Base-by-base conservation (phyloP, 768 basidiomycete genomes). In the Termitomyces sp. region DNA sequence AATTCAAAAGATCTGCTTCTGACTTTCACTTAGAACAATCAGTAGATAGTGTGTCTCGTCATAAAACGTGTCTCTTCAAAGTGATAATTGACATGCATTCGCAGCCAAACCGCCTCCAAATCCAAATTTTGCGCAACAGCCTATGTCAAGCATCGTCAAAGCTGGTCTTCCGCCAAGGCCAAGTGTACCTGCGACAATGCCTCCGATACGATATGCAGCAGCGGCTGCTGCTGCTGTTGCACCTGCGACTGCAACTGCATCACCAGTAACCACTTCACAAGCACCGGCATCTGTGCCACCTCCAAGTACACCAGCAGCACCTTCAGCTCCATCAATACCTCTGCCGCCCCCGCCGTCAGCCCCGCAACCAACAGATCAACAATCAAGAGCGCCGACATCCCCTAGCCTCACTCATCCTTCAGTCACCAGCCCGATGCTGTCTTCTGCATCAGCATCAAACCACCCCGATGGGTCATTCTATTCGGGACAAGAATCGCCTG, bases 181-280 rank as follows among this genome's bases (percentile, higher is more conserved):
- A 58, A 83, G 79, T 54, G 81, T 80, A 64, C 83, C 82, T 63
- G 79, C 78, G 33, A 70, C 80, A 22, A 71, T 92, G 56, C 89
- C 93, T 44, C 89, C 93, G 13, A 91, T 95, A 68, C 82, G 90
- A 50, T 97, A 97, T 69, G 89, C 96, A 33, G 85, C 93, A n/a
- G 94, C 93, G 0, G 95, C 94, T 2, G 95, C 93, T 14, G 80
- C 80, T 3, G 75, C 81, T 56, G 75, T 80, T 55, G 68, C 74
- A 13, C 69, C 77, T 52, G 63, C 72, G 32, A 32, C 70, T 33
- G 43, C 67, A 30, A 32, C 70, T 33, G 43, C 67, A 30, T 53
- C 67, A 43, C 64, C 72, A 53, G 62, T 68, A 24, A 71, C 60
- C 42, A 64, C 61, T 22, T 79, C 80, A 2, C 68, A 77, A 59